Evolutionary conservation across 805 yeast species (phyloP).

Genomic region (Candida ortonii): DNA sequence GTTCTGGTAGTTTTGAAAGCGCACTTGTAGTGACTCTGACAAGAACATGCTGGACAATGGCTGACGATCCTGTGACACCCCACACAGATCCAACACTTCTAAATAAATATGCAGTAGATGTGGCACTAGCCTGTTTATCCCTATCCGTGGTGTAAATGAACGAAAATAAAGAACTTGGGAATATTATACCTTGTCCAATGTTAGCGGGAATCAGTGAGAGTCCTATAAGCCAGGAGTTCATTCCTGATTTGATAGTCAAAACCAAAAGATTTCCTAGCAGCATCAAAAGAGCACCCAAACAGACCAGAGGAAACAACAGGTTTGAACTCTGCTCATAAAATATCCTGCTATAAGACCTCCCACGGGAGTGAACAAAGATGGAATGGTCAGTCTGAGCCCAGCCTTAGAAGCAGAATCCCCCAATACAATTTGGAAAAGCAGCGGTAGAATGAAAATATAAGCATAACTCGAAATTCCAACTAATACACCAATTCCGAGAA

Average conservation of each 20-base stretch:
- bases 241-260: slow-evolving; percentile 21
- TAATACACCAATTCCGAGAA: slow-evolving; percentile 32
- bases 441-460: slow-evolving; percentile 40
- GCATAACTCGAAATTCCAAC: slow-evolving; percentile 41
- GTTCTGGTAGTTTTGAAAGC: slow-evolving; percentile 2
- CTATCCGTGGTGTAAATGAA: slow-evolving; percentile 35
- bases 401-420: slow-evolving; percentile 41
- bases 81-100: slow-evolving; percentile 41
- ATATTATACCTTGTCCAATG: slow-evolving; percentile 39
- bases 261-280: slow-evolving; percentile 35
- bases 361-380: slow-evolving; percentile 41
- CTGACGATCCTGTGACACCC: slow-evolving; percentile 35
- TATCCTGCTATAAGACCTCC: slow-evolving; percentile 41
- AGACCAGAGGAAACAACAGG: slow-evolving; percentile 29
- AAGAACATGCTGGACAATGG: slow-evolving; percentile 12
- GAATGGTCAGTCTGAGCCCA: slow-evolving; percentile 41
- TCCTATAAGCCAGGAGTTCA: slow-evolving; percentile 29
- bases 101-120: slow-evolving; percentile 38
- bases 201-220: slow-evolving; percentile 35
- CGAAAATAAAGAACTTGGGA: slow-evolving; percentile 36
- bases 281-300: slow-evolving; percentile 36
- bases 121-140: slow-evolving; percentile 37
- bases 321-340: slow-evolving; percentile 34
- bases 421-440: slow-evolving; percentile 40
- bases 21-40: neutral